phyloP scores from a whole-genome alignment of 352 stramenopile genomes.

The Globisporangium apiculatum region DNA sequence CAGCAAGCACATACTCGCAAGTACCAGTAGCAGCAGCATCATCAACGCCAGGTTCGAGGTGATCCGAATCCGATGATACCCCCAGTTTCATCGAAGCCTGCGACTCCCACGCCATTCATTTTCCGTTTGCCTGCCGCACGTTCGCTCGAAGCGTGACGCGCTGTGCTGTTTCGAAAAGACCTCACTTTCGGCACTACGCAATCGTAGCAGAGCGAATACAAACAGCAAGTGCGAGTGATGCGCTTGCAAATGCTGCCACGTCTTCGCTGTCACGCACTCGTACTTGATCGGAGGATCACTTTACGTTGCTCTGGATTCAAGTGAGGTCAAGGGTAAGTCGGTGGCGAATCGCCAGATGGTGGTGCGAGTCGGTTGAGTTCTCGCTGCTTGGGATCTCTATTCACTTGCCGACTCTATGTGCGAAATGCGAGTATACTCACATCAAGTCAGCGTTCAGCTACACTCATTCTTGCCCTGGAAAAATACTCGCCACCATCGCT shows the following conservation, averaged over 20 bases:
- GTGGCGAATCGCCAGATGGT: not conserved
- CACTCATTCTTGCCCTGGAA: not conserved
- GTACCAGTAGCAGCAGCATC: too few relatives aligned
- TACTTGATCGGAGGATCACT: constrained; percentile 1
- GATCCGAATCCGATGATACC: too few relatives aligned
- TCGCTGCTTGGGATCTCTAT: constrained; percentile 5
- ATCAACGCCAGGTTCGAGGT: too few relatives aligned
- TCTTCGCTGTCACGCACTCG: constrained; percentile 14
- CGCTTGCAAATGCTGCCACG: constrained; percentile 6
- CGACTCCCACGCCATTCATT: not conserved
- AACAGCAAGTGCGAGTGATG: not conserved
- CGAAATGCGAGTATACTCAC: constrained; percentile 3
- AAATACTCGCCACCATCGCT: not conserved
- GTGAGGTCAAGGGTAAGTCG: not conserved
- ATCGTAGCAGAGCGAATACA: not conserved
- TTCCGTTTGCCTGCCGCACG: too few relatives aligned
- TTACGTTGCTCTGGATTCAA: not conserved
- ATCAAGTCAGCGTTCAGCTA: not conserved
- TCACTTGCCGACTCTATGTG: not conserved
- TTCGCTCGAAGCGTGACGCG: not conserved
- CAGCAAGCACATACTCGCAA: too few relatives aligned
- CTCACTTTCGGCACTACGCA: not conserved
- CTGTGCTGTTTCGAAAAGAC: not conserved
- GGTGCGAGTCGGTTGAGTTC: constrained; percentile 13
- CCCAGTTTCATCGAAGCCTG: too few relatives aligned